Percentiles rank a stretch among this genome's conserved stretches.
These are phyloP conservation scores for Plasmodium berghei DNA, from an alignment of 169 alveolate genomes.

Conservation along the genomic window DNA sequence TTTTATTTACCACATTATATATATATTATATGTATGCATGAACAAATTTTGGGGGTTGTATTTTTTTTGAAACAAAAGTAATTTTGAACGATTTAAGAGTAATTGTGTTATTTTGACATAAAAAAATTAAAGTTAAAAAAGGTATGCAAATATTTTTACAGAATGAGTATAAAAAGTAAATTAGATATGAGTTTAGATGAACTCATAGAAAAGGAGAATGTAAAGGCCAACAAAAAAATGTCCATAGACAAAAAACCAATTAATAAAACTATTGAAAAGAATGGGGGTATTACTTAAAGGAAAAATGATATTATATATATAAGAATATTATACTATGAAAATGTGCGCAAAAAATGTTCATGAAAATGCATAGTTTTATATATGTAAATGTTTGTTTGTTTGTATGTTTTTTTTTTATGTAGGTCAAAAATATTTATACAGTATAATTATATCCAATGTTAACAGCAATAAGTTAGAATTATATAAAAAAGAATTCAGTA, in stretches of 20 bases:
- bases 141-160: constrained; percentile 28
- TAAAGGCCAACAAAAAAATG: constrained; percentile 22
- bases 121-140: neutral
- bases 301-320: neutral
- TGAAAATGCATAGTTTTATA: too few relatives aligned
- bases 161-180: constrained; percentile 66
- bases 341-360: too few relatives aligned
- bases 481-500: constrained; percentile 53
- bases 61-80: too few relatives aligned
- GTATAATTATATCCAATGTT: constrained; percentile 56
- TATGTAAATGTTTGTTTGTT: neutral
- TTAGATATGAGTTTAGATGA: constrained; percentile 72
- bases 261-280: constrained; percentile 54
- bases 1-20: neutral
- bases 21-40: neutral
- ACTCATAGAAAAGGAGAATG: constrained; percentile 73
- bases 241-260: constrained; percentile 38
- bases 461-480: constrained; percentile 44
- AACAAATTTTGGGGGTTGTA: too few relatives aligned
- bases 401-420: neutral
- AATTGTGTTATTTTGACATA: neutral
- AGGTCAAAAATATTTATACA: constrained; percentile 52
- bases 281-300: constrained; percentile 12
- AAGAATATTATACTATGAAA: too few relatives aligned
- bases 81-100: too few relatives aligned